A percentile compares a stretch with the other conserved stretches of the same genome.
Conservation (phyloP, 2,329 filamentous ascomycete species). For the Tetracladium maxilliforme region DNA sequence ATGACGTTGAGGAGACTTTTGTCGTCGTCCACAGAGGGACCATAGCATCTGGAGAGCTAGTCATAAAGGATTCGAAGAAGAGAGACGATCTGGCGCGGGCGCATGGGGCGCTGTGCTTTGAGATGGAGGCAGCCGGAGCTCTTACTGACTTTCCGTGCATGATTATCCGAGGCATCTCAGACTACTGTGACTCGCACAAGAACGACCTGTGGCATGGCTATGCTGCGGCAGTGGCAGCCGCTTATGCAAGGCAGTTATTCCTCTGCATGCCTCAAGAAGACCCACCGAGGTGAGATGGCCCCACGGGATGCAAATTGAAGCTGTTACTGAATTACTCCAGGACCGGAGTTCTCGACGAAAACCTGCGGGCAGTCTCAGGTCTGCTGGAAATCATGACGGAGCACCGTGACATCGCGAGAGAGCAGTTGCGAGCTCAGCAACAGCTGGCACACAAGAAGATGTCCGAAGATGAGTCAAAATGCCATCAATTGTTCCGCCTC, state of each 20-base stretch:
- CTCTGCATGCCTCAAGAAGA: too few species aligned
- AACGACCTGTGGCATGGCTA: slow-evolving; percentile 7
- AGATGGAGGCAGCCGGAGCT: slow-evolving; percentile 4
- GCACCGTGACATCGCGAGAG: slow-evolving; percentile 1
- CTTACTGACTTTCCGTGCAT: slow-evolving; percentile 6
- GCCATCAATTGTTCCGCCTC: too few species aligned
- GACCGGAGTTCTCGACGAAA: too few species aligned
- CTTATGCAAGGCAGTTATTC: slow-evolving; percentile 6
- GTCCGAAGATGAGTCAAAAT: too few species aligned
- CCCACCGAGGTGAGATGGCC: too few species aligned
- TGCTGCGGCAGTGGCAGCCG: slow-evolving; percentile 7
- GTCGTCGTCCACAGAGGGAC: slow-evolving; percentile 1
- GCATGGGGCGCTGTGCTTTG: slow-evolving; percentile 2
- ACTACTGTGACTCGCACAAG: slow-evolving; percentile 9
- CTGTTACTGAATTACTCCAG: too few species aligned
- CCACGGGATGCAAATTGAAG: too few species aligned
- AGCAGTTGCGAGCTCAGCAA: too few species aligned
- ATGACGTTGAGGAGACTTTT: background rate
- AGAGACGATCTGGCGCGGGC: slow-evolving; percentile 1
- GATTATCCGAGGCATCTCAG: slow-evolving; percentile 8
- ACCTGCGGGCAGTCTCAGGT: too few species aligned
- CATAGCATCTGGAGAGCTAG: slow-evolving; percentile 1
- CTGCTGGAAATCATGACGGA: background rate
- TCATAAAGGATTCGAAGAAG: slow-evolving; percentile 1
- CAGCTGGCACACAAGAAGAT: too few species aligned